Percentiles rank a stretch among this genome's conserved stretches.
Conservation (phyloP, 768 basidiomycete species). For the Tephrocybe rancida region DNA sequence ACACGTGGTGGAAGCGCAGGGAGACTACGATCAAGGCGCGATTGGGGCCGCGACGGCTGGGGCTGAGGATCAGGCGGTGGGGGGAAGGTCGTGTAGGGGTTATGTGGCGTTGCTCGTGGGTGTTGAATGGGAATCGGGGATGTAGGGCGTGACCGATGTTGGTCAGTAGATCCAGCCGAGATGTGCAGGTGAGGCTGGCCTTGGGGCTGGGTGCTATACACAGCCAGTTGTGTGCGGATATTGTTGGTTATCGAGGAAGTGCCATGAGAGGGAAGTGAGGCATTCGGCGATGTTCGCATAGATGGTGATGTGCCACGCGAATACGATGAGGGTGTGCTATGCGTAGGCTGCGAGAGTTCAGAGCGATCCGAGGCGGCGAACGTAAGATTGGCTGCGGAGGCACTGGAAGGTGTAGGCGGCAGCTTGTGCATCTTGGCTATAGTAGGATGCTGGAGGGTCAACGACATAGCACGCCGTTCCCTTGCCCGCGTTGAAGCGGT, state of each 20-base stretch:
- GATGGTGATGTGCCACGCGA: conserved; percentile 34
- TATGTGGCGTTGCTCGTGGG: conserved; percentile 2
- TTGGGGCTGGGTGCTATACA: conserved; percentile 7
- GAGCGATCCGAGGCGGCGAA: conserved; percentile 37
- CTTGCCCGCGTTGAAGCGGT: conserved; percentile 46
- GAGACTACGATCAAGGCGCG: conserved; percentile 21
- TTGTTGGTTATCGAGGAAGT: conserved; percentile 39
- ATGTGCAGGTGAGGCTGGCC: conserved; percentile 1
- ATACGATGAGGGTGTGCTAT: conserved; percentile 23
- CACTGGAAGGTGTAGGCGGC: conserved; percentile 27
- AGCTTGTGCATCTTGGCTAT: conserved; percentile 23
- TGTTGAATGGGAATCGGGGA: conserved; percentile 15
- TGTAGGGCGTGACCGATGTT: conserved; percentile 17
- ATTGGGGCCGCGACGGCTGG: conserved; percentile 6
- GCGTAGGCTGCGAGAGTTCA: conserved; percentile 16
- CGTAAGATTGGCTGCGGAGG: conserved; percentile 33
- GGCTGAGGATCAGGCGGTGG: conserved; percentile 13
- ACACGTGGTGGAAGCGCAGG: conserved; percentile 19
- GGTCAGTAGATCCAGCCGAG: conserved; percentile 39
- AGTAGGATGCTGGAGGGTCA: conserved; percentile 45
- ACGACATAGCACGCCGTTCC: conserved; percentile 68
- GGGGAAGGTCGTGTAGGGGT: conserved; percentile 16
- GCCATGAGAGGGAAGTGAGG: conserved; percentile 40
- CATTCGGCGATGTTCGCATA: conserved; percentile 34
- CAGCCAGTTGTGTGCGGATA: conserved; percentile 49